phyloP scores from a whole-genome alignment of 1,284 basidiomycete genomes.

The Naganishia liquefaciens region DNA sequence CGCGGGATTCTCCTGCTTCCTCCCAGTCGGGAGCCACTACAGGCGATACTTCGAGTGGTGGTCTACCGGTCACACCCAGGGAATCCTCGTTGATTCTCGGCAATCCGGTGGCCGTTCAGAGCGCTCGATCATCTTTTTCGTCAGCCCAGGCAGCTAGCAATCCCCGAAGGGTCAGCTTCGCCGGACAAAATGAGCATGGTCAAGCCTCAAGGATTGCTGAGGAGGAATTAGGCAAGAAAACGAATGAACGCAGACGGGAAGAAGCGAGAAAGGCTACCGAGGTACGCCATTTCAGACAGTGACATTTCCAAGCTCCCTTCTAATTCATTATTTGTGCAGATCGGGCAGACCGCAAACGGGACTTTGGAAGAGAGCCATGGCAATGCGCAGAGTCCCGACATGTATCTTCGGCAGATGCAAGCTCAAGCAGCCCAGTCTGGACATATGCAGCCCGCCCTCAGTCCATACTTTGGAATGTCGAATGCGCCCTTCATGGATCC shows the following conservation, averaged over 20 bases:
- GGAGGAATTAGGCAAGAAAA: conserved; percentile 14
- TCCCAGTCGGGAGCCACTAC: conserved; percentile 32
- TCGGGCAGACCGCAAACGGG: conserved; percentile 23
- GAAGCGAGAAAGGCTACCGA: conserved; percentile 32
- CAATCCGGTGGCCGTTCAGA: conserved; percentile 7
- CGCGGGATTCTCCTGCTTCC: conserved; percentile 31
- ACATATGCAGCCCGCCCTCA: conserved; percentile 23
- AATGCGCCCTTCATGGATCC: conserved; percentile 23
- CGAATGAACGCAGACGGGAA: conserved; percentile 30
- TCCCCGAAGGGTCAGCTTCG: conserved; percentile 30
- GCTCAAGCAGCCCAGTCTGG: conserved; percentile 23
- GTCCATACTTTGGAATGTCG: conserved; percentile 28
- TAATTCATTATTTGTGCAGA: neutral
- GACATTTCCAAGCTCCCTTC: neutral
- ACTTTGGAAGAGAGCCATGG: neutral
- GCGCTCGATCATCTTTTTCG: conserved; percentile 3
- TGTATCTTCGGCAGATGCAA: conserved; percentile 20
- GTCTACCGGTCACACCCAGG: conserved; percentile 30
- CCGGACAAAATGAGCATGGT: conserved; percentile 14
- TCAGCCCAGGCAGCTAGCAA: conserved; percentile 1
- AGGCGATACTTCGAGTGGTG: conserved; percentile 30
- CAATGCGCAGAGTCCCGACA: neutral
- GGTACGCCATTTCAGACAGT: neutral
- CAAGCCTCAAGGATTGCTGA: conserved; percentile 6
- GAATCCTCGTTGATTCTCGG: conserved; percentile 7